Evolutionary conservation across 1,284 basidiomycete species (phyloP).

Genomic region (Ganoderma meredithae): DNA sequence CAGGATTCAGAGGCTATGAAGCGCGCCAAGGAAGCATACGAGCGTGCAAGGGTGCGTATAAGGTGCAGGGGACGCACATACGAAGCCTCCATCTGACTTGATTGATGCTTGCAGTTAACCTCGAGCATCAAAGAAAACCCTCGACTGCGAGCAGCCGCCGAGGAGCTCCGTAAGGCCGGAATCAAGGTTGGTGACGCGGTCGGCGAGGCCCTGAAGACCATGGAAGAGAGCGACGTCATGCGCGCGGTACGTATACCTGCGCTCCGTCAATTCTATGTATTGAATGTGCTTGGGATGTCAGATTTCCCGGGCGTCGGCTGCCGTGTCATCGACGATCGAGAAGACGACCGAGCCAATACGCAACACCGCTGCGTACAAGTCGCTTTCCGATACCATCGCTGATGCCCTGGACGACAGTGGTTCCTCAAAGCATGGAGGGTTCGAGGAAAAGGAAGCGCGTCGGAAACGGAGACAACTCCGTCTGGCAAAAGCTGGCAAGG

Average conservation of each 20-base stretch:
- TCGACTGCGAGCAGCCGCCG: conserved; percentile 87
- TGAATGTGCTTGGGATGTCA: conserved; percentile 38
- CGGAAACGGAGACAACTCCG: conserved; percentile 78
- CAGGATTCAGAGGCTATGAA: conserved; percentile 99
- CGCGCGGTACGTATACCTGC: conserved; percentile 65
- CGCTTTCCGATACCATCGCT: conserved; percentile 86
- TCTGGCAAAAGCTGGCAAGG: conserved; percentile 84
- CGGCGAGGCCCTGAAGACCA: conserved; percentile 85
- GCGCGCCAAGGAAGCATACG: conserved; percentile 89
- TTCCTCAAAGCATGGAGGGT: conserved; percentile 91
- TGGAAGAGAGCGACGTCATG: conserved; percentile 95
- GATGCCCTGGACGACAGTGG: conserved; percentile 96
- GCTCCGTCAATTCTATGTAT: not conserved
- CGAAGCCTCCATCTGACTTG: conserved; percentile 17
- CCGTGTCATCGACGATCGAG: conserved; percentile 81
- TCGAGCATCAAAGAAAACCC: conserved; percentile 98
- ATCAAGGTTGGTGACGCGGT: conserved; percentile 96
- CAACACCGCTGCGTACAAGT: conserved; percentile 95
- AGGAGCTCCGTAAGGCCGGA: conserved; percentile 89
- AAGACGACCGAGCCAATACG: conserved; percentile 92
- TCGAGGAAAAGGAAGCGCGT: conserved; percentile 91
- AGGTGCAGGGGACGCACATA: conserved; percentile 12
- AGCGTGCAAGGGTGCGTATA: conserved; percentile 85
- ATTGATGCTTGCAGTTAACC: conserved; percentile 64
- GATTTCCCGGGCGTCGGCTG: conserved; percentile 83